These are phyloP conservation scores for Arbutus unedo DNA, from an alignment of 148 eudicot species.

Conservation along the genomic window DNA sequence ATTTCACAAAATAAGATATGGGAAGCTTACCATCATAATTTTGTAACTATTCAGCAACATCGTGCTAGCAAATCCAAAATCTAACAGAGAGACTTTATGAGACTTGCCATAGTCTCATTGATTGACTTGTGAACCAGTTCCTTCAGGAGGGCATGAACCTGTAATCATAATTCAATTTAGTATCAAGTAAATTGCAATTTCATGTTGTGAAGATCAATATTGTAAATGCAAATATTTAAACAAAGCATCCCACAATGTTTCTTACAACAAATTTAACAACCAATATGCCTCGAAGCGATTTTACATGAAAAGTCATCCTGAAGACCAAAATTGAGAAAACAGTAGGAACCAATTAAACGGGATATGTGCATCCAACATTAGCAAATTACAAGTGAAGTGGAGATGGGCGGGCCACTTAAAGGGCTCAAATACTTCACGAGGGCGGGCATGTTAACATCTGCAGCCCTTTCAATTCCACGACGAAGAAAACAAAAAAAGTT, in stretches of 20 bases:
- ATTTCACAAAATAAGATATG: background rate
- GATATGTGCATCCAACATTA: background rate
- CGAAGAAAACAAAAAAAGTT: background rate
- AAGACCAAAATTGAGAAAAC: background rate
- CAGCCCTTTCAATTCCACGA: background rate
- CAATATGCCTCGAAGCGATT: no score
- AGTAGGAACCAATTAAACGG: background rate
- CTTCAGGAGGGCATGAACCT: conserved; percentile 88
- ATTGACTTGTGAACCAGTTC: conserved; percentile 85
- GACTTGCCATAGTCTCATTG: conserved; percentile 66
- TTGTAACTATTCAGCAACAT: background rate
- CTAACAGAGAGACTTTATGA: background rate
- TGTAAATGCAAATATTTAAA: no score
- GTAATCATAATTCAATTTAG: conserved; percentile 20
- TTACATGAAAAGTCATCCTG: no score
- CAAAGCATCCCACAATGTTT: no score
- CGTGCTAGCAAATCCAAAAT: background rate
- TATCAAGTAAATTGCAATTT: conserved; percentile 21
- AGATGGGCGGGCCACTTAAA: background rate
- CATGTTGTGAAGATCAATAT: no score
- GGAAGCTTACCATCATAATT: background rate
- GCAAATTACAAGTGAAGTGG: background rate
- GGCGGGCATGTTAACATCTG: background rate
- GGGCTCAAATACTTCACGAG: background rate
- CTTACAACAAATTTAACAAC: no score